These are phyloP conservation scores for Annona cherimola DNA, from an alignment of 164 flowering plant genomes.

Conservation along the genomic window DNA sequence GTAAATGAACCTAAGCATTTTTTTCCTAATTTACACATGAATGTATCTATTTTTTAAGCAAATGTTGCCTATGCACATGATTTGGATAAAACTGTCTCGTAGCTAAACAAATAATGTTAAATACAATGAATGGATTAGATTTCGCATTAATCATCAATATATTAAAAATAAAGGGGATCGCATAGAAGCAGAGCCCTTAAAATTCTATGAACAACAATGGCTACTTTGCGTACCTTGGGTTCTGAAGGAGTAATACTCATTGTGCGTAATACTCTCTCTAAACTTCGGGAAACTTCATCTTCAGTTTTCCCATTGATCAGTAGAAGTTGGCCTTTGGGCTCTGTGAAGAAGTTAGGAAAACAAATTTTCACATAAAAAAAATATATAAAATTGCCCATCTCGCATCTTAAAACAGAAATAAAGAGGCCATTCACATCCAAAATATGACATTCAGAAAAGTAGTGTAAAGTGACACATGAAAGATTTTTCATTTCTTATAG, in stretches of 20 bases:
- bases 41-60: no score
- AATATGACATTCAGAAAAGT: background rate
- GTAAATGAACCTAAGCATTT: no score
- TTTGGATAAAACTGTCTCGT: no score
- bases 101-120: no score
- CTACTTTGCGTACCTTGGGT: slow-evolving; percentile 60
- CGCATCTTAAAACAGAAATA: no score
- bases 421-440: background rate
- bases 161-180: no score
- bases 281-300: slow-evolving; percentile 83
- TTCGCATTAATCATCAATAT: no score
- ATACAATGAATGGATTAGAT: no score
- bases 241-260: slow-evolving; percentile 86
- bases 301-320: slow-evolving; percentile 85
- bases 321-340: slow-evolving; percentile 96
- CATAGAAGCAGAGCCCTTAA: background rate
- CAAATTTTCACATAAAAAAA: background rate
- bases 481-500: no score
- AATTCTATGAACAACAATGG: background rate
- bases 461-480: no score
- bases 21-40: no score
- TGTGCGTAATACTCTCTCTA: slow-evolving; percentile 88
- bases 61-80: no score
- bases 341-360: slow-evolving; percentile 31
- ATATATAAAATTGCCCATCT: background rate